Evolutionary conservation across 805 yeast genomes (phyloP), one percentile per base, ranked within the genome.

Genomic region (Gaillardinia entomophila): DNA sequence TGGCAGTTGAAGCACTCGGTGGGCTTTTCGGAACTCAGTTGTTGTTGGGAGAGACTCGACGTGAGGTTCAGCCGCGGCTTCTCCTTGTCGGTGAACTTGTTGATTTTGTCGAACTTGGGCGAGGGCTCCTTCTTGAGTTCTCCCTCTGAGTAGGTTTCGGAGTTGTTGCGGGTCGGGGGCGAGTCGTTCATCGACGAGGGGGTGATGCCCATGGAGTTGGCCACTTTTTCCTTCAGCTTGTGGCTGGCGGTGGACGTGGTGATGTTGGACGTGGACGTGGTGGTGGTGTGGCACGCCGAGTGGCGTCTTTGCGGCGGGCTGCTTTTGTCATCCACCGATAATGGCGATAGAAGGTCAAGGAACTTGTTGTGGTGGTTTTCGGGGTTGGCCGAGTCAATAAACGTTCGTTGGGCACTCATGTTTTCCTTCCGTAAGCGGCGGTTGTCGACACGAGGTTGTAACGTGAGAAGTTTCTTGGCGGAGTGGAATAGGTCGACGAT

Each of bases 1-100:
- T 73, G 71, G 48, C 82, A 77, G 52, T 77, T 77, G 35, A 59
- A 60, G 49, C 82, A 77, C 41, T 70, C 74, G 3, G 71, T 62
- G 13, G 40, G 38, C 14, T 41, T 43, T 11, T 34, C 16, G 16
- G 31, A 27, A 13, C 13, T 27, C n/a, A 22, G 8, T 30, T 28
- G 20, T 30, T 27, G 33, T 23, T 8, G 32, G 13, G 23, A 35
- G 13, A 30, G 26, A 31, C 24, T 19, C 30, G 24, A 18, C 22
- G 19, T 27, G 31, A 13, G 12, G 13, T 28, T 6, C n/a, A 5
- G 11, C 14, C 33, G 30, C 14, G 31, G n/a, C 15, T 22, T 13
- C 15, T 20, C 28, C 18, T 18, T n/a, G 26, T 35, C 13, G 41
- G 6, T 3, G 23, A 20, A 25, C 24, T 26, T 30, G 22, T 19